These are phyloP conservation scores for Paecilomyces fulvus DNA, from an alignment of 2,329 filamentous ascomycete species.

Conservation along the genomic window DNA sequence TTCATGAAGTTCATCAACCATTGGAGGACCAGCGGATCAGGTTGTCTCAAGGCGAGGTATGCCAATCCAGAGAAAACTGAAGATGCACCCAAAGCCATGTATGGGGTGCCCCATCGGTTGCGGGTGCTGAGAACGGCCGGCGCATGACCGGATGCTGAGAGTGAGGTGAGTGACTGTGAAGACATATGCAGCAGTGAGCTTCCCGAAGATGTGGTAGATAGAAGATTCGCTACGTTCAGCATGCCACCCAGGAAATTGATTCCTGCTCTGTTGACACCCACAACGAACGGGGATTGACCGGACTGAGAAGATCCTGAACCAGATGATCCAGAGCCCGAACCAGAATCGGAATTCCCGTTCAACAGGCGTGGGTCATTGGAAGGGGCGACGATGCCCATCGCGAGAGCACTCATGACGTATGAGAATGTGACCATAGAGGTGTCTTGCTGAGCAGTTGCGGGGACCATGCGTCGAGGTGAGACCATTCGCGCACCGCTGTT, in stretches of 20 bases:
- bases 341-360: slow-evolving; percentile 46
- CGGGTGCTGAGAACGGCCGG: slow-evolving; percentile 54
- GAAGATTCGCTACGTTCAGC: slow-evolving; percentile 70
- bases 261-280: slow-evolving; percentile 46
- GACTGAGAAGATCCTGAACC: not conserved
- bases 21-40: slow-evolving; percentile 55
- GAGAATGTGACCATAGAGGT: slow-evolving; percentile 57
- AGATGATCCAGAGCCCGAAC: slow-evolving; percentile 20
- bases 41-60: slow-evolving; percentile 57
- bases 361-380: slow-evolving; percentile 46
- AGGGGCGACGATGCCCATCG: slow-evolving; percentile 54
- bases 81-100: slow-evolving; percentile 48
- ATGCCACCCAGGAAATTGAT: slow-evolving; percentile 57
- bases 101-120: slow-evolving; percentile 55
- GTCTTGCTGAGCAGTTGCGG: slow-evolving; percentile 49
- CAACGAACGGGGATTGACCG: slow-evolving; percentile 30
- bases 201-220: slow-evolving; percentile 68
- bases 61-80: slow-evolving; percentile 54
- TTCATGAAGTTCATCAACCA: slow-evolving; percentile 66
- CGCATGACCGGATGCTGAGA: slow-evolving; percentile 57
- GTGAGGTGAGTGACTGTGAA: slow-evolving; percentile 57
- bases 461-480: slow-evolving; percentile 50
- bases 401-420: slow-evolving; percentile 49
- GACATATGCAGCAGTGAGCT: slow-evolving; percentile 70
- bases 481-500: slow-evolving; percentile 52